phyloP scores from a whole-genome alignment of 2,329 filamentous ascomycete genomes.

The Fusarium nodosum region DNA sequence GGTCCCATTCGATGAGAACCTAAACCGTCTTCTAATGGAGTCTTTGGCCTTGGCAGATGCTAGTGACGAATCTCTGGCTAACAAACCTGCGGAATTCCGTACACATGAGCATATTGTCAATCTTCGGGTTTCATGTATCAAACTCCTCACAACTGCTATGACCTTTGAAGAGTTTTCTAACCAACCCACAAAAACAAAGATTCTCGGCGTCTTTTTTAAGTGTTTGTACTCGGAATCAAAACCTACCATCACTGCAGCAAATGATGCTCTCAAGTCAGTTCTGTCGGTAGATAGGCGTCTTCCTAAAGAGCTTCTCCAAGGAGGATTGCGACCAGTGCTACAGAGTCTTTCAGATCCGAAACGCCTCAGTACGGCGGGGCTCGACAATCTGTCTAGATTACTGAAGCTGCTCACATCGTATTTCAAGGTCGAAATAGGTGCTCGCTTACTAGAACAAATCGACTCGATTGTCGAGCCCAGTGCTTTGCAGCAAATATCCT shows the following conservation, averaged over 20 bases:
- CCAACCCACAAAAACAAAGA: slow-evolving; percentile 73
- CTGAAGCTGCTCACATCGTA: slow-evolving; percentile 95
- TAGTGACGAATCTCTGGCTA: slow-evolving; percentile 89
- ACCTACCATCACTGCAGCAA: slow-evolving; percentile 93
- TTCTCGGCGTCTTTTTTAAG: slow-evolving; percentile 98
- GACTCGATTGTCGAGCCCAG: slow-evolving; percentile 87
- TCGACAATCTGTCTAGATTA: slow-evolving; percentile 91
- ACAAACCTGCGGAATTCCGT: slow-evolving; percentile 93
- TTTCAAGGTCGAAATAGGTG: slow-evolving; percentile 98
- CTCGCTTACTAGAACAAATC: slow-evolving; percentile 92
- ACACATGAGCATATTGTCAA: slow-evolving; percentile 96
- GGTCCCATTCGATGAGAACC: slow-evolving; percentile 89
- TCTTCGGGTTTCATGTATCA: slow-evolving; percentile 92
- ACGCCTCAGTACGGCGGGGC: slow-evolving; percentile 85
- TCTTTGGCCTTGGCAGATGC: slow-evolving; percentile 94
- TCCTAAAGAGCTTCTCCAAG: slow-evolving; percentile 94
- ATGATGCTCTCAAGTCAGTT: slow-evolving; percentile 88
- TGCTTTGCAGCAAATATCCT: slow-evolving; percentile 89
- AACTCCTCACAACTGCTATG: slow-evolving; percentile 92
- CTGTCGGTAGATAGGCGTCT: slow-evolving; percentile 90
- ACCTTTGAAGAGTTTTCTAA: slow-evolving; percentile 91
- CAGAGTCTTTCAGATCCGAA: slow-evolving; percentile 96
- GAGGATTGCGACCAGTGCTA: slow-evolving; percentile 92
- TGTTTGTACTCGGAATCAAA: slow-evolving; percentile 93
- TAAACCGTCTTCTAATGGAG: slow-evolving; percentile 92